phyloP scores from a whole-genome alignment of 228 moss, liverwort and hornwort genomes.

The Sphagnum fallax region DNA sequence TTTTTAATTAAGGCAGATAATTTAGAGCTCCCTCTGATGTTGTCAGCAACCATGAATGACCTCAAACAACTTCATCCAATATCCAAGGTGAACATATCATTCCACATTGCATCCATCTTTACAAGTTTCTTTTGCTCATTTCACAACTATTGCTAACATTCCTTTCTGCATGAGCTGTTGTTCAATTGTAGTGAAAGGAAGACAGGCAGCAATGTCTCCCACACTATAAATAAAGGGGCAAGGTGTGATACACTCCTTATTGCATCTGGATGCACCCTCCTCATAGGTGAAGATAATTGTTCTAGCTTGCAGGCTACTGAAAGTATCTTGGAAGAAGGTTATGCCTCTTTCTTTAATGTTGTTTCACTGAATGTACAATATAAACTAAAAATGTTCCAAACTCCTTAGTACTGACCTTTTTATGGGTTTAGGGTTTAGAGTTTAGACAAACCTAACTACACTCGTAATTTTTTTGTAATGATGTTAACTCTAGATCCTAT shows the following conservation, averaged over 20 bases:
- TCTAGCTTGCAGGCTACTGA: not conserved
- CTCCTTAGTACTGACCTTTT: too few species aligned
- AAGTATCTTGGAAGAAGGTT: not conserved
- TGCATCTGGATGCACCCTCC: slow-evolving; percentile 8
- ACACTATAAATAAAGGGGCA: not conserved
- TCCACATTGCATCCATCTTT: not conserved
- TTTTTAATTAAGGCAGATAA: slow-evolving; percentile 4
- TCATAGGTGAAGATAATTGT: slow-evolving; percentile 7
- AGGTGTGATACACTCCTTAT: slow-evolving; percentile 8
- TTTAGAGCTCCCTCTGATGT: not conserved
- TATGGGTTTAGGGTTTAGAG: too few species aligned
- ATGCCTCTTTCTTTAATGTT: not conserved
- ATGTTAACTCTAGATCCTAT: too few species aligned
- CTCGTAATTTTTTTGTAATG: too few species aligned
- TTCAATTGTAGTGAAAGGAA: not conserved
- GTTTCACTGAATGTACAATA: too few species aligned
- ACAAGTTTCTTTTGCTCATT: not conserved
- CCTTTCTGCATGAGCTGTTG: slow-evolving; percentile 1
- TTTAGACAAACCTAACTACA: too few species aligned
- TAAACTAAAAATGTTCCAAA: too few species aligned
- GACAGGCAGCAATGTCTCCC: too few species aligned
- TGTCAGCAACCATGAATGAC: not conserved
- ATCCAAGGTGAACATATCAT: slow-evolving; percentile 1
- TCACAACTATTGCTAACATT: not conserved
- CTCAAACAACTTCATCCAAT: not conserved